Evolutionary conservation across 106 monocot genomes (phyloP).

Genomic region (Phalaenopsis aphrodite): DNA sequence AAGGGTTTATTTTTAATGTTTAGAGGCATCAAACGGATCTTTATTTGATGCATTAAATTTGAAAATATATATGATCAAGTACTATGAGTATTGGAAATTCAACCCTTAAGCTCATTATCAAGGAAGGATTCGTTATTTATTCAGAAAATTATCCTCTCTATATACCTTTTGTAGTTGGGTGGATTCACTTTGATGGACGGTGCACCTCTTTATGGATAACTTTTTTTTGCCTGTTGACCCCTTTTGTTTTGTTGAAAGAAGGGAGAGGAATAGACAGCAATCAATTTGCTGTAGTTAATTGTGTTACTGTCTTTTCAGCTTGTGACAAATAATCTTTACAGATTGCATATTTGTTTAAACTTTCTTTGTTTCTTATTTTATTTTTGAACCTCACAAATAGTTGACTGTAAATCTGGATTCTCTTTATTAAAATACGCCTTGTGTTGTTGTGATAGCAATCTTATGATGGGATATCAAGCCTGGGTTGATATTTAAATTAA

Average conservation of each 20-base stretch:
- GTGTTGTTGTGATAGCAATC: too few species aligned
- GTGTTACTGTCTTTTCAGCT: background rate
- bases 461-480: too few species aligned
- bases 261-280: background rate
- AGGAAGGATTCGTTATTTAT: background rate
- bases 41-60: too few species aligned
- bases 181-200: background rate
- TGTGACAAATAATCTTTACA: background rate
- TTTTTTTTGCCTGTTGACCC: background rate
- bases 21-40: too few species aligned
- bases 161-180: background rate
- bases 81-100: too few species aligned
- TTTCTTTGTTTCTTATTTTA: too few species aligned
- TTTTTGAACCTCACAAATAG: too few species aligned
- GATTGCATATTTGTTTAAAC: background rate
- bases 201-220: background rate
- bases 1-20: too few species aligned
- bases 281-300: background rate
- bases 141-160: background rate
- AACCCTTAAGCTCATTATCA: background rate
- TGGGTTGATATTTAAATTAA: too few species aligned
- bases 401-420: too few species aligned
- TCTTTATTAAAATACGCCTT: too few species aligned
- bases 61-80: too few species aligned
- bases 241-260: background rate